Percentiles rank a stretch among this genome's conserved stretches.
phyloP scores from a whole-genome alignment of 73 alveolate genomes.

The Paramecium octaurelia region DNA sequence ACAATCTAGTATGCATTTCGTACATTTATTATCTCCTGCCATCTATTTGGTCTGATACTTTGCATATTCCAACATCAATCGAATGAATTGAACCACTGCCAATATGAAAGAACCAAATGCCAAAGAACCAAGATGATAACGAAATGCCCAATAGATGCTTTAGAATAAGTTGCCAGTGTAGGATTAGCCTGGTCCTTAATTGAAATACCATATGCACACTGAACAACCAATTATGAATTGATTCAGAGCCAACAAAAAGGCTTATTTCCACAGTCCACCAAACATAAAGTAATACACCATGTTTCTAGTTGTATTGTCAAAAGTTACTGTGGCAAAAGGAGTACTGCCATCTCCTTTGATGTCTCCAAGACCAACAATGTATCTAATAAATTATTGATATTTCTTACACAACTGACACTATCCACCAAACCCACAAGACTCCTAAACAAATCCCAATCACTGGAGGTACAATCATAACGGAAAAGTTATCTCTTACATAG shows the following conservation, averaged over 20 bases:
- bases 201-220: conserved; percentile 92
- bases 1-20: conserved; percentile 79
- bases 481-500: conserved; percentile 71
- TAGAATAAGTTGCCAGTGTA: conserved; percentile 66
- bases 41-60: conserved; percentile 74
- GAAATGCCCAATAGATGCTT: conserved; percentile 81
- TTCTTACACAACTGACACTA: conserved; percentile 67
- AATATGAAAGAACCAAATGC: conserved; percentile 92
- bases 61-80: conserved; percentile 79
- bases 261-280: conserved; percentile 86
- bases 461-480: conserved; percentile 81
- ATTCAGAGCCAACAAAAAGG: conserved; percentile 81
- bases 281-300: conserved; percentile 84
- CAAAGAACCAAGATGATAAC: conserved; percentile 91
- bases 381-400: background rate
- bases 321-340: conserved; percentile 74
- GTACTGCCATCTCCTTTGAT: conserved; percentile 67
- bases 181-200: conserved; percentile 82
- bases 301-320: conserved; percentile 78
- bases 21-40: conserved; percentile 67
- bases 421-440: conserved; percentile 80
- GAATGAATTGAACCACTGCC: conserved; percentile 90
- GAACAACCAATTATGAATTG: conserved; percentile 87
- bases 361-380: conserved; percentile 79
- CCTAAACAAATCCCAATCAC: conserved; percentile 68